These are phyloP conservation scores for Nicotiana attenuata DNA, from an alignment of 257 asterid species.

Conservation along the genomic window DNA sequence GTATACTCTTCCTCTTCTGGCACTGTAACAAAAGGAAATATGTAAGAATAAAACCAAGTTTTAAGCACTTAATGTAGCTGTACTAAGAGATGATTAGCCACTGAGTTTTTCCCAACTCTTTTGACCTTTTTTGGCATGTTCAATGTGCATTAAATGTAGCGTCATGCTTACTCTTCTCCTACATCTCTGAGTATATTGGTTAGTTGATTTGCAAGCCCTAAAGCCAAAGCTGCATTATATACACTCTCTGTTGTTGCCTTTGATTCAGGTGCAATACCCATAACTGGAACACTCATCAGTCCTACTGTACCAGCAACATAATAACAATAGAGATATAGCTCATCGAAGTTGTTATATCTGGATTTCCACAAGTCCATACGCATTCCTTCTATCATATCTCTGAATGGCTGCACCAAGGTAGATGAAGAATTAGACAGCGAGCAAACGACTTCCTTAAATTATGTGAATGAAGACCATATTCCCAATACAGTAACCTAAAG, in stretches of 20 bases:
- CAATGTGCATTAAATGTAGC: not conserved
- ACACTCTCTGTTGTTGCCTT: slow-evolving; percentile 82
- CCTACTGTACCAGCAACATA: slow-evolving; percentile 99
- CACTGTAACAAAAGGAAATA: slow-evolving; percentile 37
- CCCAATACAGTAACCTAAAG: too few species aligned
- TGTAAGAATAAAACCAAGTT: not conserved
- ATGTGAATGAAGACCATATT: too few species aligned
- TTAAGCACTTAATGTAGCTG: not conserved
- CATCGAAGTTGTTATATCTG: slow-evolving; percentile 83
- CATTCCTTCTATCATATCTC: slow-evolving; percentile 99
- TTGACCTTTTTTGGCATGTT: not conserved
- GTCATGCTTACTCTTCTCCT: slow-evolving; percentile 87
- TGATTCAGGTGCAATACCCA: slow-evolving; percentile 96
- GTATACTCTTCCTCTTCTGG: slow-evolving; percentile 88
- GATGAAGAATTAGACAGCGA: not conserved
- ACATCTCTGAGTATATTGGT: slow-evolving; percentile 96
- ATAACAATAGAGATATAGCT: slow-evolving; percentile 83
- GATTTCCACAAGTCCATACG: slow-evolving; percentile 88
- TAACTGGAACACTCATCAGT: slow-evolving; percentile 96
- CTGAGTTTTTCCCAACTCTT: too few species aligned
- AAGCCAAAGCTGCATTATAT: slow-evolving; percentile 72
- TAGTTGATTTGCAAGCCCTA: slow-evolving; percentile 91
- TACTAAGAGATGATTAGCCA: too few species aligned
- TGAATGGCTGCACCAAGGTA: slow-evolving; percentile 65
- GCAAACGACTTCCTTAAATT: too few species aligned